Base-by-base conservation (phyloP, 176 grass and related monocot genomes). In the Avena eriantha region DNA sequence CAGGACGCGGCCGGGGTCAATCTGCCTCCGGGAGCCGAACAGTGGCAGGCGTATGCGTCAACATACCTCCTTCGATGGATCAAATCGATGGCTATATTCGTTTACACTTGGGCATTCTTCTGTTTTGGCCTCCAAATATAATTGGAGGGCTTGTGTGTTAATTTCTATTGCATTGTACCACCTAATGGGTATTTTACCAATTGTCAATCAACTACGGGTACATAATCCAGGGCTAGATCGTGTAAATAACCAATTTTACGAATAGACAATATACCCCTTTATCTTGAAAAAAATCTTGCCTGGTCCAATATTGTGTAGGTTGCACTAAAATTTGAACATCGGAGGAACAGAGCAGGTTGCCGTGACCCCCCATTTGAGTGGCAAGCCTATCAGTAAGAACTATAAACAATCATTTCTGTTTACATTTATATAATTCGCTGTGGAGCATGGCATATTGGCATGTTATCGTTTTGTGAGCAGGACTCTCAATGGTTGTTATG, bases 331-430 rank as follows among this genome's bases (percentile, higher is more conserved):
- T 86, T 97, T 83, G 95, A 91, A 81, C 92, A 94, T 41, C 70
- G 86, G 39, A 92, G 12, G 48, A 97, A 90, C 78, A 94, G 86
- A 76, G 88, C 78, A 56, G 87, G 95, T 36, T 86, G 81, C 46
- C 88, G 87, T 79, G 95, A 76, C 4, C 86, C 95, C 71, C 95
- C 92, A 86, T 94, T 83, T 17, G 95, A 97, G 85, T 97, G 95
- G 95, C 95, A 97, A 51, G 86, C 92, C 83, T 94, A 97, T 64
- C 73, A 87, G 92, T 94, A 81, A 82, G 89, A 72, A 69, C 19
- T 79, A 35, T 78, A 35, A 23, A 76, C n/a, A 64, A 19, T 84
- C 57, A 53, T 61, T 14, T 67, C 15, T 46, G 33, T 46, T 48
- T 77, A 39, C 17, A 4, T 67, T 78, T 56, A 55, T 45, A 23